phyloP scores from a whole-genome alignment of 1,284 basidiomycete species.

The Cutaneotrichosporon cavernicola region DNA sequence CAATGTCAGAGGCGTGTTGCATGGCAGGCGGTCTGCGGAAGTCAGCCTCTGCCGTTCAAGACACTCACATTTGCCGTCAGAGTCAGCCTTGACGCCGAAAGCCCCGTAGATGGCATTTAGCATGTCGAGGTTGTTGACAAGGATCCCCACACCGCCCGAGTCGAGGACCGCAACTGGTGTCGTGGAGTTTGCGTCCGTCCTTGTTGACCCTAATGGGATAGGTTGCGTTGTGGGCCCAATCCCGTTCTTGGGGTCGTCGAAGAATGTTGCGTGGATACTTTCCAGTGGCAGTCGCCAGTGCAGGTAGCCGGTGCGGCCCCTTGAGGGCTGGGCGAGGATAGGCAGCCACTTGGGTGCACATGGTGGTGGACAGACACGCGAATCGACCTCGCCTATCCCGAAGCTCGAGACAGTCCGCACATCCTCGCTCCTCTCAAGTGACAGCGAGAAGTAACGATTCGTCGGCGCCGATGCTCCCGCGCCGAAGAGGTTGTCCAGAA shows the following conservation, averaged over 20 bases:
- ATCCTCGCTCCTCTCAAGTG: conserved; percentile 48
- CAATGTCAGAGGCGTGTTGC: conserved; percentile 43
- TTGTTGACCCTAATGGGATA: conserved; percentile 35
- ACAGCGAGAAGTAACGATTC: conserved; percentile 46
- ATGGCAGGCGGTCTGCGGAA: conserved; percentile 47
- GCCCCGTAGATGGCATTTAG: conserved; percentile 46
- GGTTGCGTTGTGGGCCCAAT: conserved; percentile 25
- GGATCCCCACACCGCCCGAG: conserved; percentile 49
- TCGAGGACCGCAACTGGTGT: conserved; percentile 49
- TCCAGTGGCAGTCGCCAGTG: conserved; percentile 46
- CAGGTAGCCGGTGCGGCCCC: conserved; percentile 44
- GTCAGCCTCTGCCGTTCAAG: neutral
- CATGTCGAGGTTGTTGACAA: conserved; percentile 37
- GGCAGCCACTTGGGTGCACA: conserved; percentile 43
- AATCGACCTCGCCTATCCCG: conserved; percentile 42
- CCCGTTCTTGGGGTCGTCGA: conserved; percentile 31
- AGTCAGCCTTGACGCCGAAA: conserved; percentile 37
- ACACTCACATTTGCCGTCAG: conserved; percentile 43
- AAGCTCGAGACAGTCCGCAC: conserved; percentile 44
- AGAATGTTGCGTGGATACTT: conserved; percentile 35
- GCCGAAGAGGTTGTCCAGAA: conserved; percentile 54
- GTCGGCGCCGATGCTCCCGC: conserved; percentile 45
- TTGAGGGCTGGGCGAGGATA: conserved; percentile 43
- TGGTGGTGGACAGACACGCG: conserved; percentile 39
- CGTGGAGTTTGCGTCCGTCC: conserved; percentile 29